Conservation (phyloP, 2,329 filamentous ascomycete genomes). For the Colletotrichum gigasporum region DNA sequence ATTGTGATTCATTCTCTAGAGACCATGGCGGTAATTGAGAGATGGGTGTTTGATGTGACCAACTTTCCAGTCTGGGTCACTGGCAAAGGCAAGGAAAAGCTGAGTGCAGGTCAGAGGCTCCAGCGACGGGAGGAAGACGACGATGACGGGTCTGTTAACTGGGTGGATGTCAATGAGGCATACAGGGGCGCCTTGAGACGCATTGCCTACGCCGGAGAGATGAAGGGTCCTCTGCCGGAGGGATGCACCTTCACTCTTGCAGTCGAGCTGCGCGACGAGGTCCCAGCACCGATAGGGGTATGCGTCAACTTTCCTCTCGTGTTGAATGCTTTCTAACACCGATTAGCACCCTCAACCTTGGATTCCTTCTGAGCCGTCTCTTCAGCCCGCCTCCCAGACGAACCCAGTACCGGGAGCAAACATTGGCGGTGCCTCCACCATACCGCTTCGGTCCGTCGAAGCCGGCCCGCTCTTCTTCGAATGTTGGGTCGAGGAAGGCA, state of each 20-base stretch:
- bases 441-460: conserved; percentile 61
- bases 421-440: conserved; percentile 52
- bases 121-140: conserved; percentile 35
- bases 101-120: conserved; percentile 38
- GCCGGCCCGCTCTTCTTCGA: conserved; percentile 72
- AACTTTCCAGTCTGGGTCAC: conserved; percentile 56
- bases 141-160: conserved; percentile 50
- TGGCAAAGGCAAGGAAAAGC: conserved; percentile 24
- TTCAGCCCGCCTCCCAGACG: conserved; percentile 50
- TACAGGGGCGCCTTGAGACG: conserved; percentile 73
- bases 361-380: conserved; percentile 63
- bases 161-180: conserved; percentile 75
- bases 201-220: conserved; percentile 68
- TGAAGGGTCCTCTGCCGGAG: conserved; percentile 65
- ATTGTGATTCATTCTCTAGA: conserved; percentile 55
- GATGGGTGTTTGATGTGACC: conserved; percentile 69
- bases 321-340: conserved; percentile 5
- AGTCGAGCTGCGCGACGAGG: conserved; percentile 74
- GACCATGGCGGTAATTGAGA: conserved; percentile 59
- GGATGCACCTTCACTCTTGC: conserved; percentile 81
- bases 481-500: conserved; percentile 71
- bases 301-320: conserved; percentile 37
- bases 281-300: conserved; percentile 66
- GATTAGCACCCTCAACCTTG: conserved; percentile 67
- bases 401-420: conserved; percentile 39